Percentiles rank a stretch among this genome's conserved stretches.
Evolutionary conservation across 2,329 filamentous ascomycete genomes (phyloP).

Genomic region (Acarospora socialis): DNA sequence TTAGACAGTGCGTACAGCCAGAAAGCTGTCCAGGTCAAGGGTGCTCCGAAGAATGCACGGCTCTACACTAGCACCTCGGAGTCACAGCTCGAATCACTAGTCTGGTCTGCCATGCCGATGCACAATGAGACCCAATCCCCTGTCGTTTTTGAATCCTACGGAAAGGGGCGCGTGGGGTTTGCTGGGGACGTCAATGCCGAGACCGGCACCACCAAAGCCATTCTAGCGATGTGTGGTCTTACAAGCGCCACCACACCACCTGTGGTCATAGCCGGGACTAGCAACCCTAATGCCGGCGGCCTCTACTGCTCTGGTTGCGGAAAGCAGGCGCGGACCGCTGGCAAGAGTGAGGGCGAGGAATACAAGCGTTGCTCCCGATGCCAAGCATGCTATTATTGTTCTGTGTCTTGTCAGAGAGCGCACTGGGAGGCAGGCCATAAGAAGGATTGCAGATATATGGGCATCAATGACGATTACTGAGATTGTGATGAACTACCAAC

Average conservation of each 20-base stretch:
- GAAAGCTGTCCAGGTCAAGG: slow-evolving; percentile 8
- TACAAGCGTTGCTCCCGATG: not conserved
- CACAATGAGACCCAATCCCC: slow-evolving; percentile 5
- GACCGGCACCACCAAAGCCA: slow-evolving; percentile 14
- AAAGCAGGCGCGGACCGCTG: not conserved
- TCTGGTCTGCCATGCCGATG: not conserved
- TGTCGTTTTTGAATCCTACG: slow-evolving; percentile 5
- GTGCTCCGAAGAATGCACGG: not conserved
- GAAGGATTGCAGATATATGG: not conserved
- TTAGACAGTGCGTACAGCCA: slow-evolving; percentile 7
- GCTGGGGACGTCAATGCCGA: slow-evolving; percentile 16
- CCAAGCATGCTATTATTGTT: not conserved
- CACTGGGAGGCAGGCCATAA: not conserved
- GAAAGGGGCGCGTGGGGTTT: slow-evolving; percentile 6
- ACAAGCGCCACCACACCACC: not conserved
- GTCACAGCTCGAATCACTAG: slow-evolving; percentile 1
- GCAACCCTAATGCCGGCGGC: not conserved
- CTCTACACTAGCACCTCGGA: slow-evolving; percentile 5
- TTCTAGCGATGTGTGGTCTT: not conserved
- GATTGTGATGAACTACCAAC: too few species aligned
- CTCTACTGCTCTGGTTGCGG: not conserved
- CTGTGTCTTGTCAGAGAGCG: not conserved
- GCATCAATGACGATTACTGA: not conserved
- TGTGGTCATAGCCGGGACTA: not conserved
- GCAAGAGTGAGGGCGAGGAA: not conserved